A percentile compares a stretch with the other conserved stretches of the same genome.
phyloP scores from a whole-genome alignment of 768 basidiomycete genomes.

The Pseudohyphozyma bogoriensis region DNA sequence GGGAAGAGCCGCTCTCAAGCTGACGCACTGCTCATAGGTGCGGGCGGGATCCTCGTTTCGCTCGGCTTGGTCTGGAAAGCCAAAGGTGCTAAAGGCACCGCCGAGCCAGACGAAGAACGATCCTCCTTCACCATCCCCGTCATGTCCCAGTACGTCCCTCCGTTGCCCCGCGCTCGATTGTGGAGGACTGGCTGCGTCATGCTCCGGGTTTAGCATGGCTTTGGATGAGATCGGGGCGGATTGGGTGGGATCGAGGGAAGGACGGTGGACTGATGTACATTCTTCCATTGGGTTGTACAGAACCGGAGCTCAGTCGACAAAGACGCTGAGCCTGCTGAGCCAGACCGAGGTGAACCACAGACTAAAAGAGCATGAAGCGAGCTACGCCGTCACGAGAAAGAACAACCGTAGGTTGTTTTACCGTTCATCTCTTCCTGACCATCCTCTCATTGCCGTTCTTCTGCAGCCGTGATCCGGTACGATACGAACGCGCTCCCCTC shows the following conservation, averaged over 20 bases:
- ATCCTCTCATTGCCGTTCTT: too few relatives aligned
- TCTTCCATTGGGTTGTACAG: too few relatives aligned
- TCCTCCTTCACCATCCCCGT: conserved; percentile 24
- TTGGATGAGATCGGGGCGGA: not conserved
- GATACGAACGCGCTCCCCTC: conserved; percentile 69
- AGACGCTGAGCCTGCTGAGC: conserved; percentile 24
- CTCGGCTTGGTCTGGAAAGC: too few relatives aligned
- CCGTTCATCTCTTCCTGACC: too few relatives aligned
- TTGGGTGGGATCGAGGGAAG: not conserved
- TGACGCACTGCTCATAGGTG: too few relatives aligned
- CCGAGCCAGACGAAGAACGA: not conserved
- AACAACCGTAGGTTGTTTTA: too few relatives aligned
- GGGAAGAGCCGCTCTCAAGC: too few relatives aligned
- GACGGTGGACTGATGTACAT: not conserved
- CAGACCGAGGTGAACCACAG: conserved; percentile 17
- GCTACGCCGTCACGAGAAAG: conserved; percentile 24
- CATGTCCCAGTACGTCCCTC: conserved; percentile 18
- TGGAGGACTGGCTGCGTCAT: not conserved
- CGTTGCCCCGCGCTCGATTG: not conserved
- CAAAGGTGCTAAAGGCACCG: too few relatives aligned
- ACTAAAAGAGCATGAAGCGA: conserved; percentile 29
- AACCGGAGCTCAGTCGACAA: conserved; percentile 16
- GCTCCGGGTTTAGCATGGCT: not conserved
- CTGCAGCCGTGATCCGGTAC: conserved; percentile 42
- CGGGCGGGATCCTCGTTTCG: too few relatives aligned